Evolutionary conservation across 176 grass and related monocot genomes (phyloP).

Genomic region (Cenchrus purpureus): DNA sequence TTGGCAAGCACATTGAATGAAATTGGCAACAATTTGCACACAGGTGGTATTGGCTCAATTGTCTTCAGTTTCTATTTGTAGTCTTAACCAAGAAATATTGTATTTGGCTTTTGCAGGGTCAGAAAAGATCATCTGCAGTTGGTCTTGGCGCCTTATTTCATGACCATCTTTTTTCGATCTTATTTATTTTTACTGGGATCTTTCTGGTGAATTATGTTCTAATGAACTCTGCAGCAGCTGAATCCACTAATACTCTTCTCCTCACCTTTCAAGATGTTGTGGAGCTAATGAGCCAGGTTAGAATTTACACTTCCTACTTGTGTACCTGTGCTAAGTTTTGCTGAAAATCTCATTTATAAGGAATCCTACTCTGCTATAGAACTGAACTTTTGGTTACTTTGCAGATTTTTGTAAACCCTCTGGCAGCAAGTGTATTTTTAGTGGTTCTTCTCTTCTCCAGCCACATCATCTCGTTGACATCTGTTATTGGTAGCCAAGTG

Average conservation of each 20-base stretch:
- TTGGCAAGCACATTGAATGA: background rate
- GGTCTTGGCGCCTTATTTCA: constrained; percentile 78
- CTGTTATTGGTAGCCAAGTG: constrained; percentile 71
- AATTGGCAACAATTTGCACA: background rate
- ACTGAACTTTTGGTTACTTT: constrained; percentile 22
- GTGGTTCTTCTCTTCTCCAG: constrained; percentile 92
- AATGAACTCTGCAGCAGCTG: constrained; percentile 87
- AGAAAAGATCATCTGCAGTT: constrained; percentile 57
- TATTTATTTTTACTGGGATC: constrained; percentile 92
- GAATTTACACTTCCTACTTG: background rate
- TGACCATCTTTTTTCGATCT: constrained; percentile 90
- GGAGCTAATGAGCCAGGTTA: constrained; percentile 94
- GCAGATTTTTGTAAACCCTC: constrained; percentile 88
- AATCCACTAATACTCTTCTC: constrained; percentile 74
- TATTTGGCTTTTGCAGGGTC: constrained; percentile 61
- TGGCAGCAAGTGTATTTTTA: constrained; percentile 79
- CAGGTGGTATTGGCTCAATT: background rate
- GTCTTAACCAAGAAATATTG: constrained; percentile 38
- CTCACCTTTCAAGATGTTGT: constrained; percentile 89
- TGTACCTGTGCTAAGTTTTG: constrained; percentile 10
- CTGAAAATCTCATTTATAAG: constrained; percentile 21
- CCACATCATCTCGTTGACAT: constrained; percentile 82
- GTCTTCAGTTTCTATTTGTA: background rate
- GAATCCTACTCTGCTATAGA: constrained; percentile 12
- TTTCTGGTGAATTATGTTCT: constrained; percentile 96